phyloP scores from a whole-genome alignment of 495 filamentous ascomycete genomes.

The Pyrenula massariospora region DNA sequence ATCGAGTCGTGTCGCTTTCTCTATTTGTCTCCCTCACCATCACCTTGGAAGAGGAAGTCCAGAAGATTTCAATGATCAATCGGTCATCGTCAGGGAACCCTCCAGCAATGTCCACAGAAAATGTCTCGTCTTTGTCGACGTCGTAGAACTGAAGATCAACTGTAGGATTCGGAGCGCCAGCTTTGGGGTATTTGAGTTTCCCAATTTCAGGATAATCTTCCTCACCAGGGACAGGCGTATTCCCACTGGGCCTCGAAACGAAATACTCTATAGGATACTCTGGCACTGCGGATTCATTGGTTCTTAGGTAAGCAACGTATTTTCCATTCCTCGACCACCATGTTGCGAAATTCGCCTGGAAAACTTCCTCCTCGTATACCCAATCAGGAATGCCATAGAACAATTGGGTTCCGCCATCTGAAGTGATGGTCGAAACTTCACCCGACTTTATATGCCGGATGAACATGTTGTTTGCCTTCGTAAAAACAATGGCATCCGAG shows the following conservation, averaged over 20 bases:
- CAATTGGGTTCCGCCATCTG: conserved; percentile 70
- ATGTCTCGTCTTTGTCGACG: conserved; percentile 64
- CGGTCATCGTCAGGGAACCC: conserved; percentile 73
- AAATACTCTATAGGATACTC: conserved; percentile 94
- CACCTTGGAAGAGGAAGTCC: conserved; percentile 69
- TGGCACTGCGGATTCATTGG: conserved; percentile 83
- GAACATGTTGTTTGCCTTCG: conserved; percentile 78
- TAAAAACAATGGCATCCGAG: conserved; percentile 77
- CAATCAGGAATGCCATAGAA: conserved; percentile 98
- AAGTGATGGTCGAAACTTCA: conserved; percentile 63
- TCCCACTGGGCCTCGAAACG: conserved; percentile 74
- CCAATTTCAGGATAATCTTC: conserved; percentile 86
- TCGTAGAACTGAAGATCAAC: conserved; percentile 87
- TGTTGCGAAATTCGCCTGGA: conserved; percentile 65
- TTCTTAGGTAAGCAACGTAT: conserved; percentile 81
- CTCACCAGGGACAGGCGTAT: conserved; percentile 54
- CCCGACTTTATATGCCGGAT: conserved; percentile 54
- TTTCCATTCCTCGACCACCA: conserved; percentile 91
- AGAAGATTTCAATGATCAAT: conserved; percentile 86
- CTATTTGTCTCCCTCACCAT: conserved; percentile 86
- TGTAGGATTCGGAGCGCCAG: conserved; percentile 83
- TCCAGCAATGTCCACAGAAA: conserved; percentile 62
- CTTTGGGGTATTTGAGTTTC: conserved; percentile 94
- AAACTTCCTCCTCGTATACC: conserved; percentile 98
- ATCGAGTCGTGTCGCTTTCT: conserved; percentile 79